Conservation (phyloP, 306 rosid species). For the Abrus precatorius region DNA sequence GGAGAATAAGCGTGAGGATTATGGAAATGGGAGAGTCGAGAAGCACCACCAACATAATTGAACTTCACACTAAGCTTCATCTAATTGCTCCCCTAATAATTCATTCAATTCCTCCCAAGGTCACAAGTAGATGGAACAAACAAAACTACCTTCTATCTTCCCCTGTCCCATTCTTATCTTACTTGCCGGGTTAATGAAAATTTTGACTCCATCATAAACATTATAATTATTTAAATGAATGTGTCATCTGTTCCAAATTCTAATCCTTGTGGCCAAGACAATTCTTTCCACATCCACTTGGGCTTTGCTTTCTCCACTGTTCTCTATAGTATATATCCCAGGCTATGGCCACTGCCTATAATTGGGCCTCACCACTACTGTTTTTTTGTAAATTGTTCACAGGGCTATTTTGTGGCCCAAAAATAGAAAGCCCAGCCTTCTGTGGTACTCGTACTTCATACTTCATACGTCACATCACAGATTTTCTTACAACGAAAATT, state of each 20-base stretch:
- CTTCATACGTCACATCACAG: too few species aligned
- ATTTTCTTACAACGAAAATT: neutral
- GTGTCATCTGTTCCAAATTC: too few species aligned
- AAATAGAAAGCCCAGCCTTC: neutral
- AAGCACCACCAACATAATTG: conserved; percentile 53
- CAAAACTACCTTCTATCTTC: neutral
- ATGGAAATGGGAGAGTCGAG: conserved; percentile 70
- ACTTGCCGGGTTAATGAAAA: too few species aligned
- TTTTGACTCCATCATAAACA: too few species aligned
- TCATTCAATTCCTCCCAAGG: neutral
- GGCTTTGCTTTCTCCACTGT: neutral
- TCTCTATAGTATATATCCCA: too few species aligned
- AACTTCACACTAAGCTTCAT: neutral
- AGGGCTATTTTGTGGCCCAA: neutral
- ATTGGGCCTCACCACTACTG: neutral
- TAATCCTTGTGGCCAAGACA: too few species aligned
- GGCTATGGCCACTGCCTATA: neutral
- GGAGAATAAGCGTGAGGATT: conserved; percentile 59
- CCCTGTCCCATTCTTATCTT: too few species aligned
- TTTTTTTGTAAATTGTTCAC: neutral
- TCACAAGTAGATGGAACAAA: neutral
- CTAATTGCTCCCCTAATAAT: neutral
- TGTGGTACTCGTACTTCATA: too few species aligned
- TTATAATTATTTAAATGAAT: too few species aligned
- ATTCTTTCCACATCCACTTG: neutral